Evolutionary conservation across 495 filamentous ascomycete genomes (phyloP), one percentile per base, ranked within the genome.

Genomic region (Penicillium manginii): DNA sequence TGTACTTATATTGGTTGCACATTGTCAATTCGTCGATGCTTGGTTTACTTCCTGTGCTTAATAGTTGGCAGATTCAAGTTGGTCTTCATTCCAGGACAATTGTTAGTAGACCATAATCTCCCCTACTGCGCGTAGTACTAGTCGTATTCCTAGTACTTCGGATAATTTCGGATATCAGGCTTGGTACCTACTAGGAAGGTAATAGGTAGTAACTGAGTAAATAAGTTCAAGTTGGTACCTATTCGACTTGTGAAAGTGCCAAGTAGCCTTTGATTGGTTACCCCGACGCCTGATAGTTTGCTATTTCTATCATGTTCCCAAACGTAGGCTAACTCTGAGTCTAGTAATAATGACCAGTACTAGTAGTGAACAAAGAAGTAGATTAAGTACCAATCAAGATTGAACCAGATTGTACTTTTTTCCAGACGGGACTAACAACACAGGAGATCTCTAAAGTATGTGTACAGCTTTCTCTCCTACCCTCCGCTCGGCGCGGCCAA

Each of bases 401-500:
- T 29, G 26, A 64, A 47, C 39, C 52, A 40, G 59, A 47, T 47
- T 26, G 45, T 2, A 67, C 64, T 62, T 64, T 69, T 59, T 69
- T 67, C 71, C 67, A 73, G 50, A 57, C 52, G 52, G 54, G 50
- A 69, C 64, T 66, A 66, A 62, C 59, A 64, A 67, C 66, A 69
- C 63, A 64, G 55, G 70, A 74, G 71, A 72, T 74, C 66, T 75
- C 72, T 65, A 66, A 66, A 73, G 72, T 76, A 78, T 78, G 75
- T 75, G 74, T 78, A 78, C 75, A 78, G 72, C 69, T 74, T 78
- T 75, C 65, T 73, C 73, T 75, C 71, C 70, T 72, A 70, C 68
- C 63, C 61, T 55, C 59, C 62, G 53, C 56, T 55, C 58, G 62
- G 58, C 61, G 57, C 62, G 50, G 54, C 58, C 65, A 63, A 58